A percentile compares a stretch with the other conserved stretches of the same genome.
phyloP scores from a whole-genome alignment of 129 eudicot genomes.

The Cynara cardunculus region DNA sequence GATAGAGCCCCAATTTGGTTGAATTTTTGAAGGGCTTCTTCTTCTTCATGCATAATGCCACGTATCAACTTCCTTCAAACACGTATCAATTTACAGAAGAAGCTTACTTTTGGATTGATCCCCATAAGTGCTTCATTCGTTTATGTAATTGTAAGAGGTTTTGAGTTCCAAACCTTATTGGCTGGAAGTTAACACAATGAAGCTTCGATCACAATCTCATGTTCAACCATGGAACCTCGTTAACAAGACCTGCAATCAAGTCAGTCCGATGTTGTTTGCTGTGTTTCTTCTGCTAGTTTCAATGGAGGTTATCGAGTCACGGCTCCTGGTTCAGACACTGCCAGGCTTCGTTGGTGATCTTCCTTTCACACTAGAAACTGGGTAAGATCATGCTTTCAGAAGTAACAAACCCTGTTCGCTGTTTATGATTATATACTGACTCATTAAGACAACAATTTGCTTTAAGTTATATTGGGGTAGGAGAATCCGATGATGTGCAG shows the following conservation, averaged over 20 bases:
- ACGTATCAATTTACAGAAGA: no score
- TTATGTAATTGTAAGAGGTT: neutral
- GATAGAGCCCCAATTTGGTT: no score
- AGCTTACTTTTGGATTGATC: no score
- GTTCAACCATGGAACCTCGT: neutral
- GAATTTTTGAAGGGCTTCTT: no score
- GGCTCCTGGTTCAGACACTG: slow-evolving; percentile 17
- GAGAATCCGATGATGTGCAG: slow-evolving; percentile 24
- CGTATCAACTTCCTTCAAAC: no score
- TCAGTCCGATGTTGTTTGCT: neutral
- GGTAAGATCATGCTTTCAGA: neutral
- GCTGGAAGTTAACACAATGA: neutral
- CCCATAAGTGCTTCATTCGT: neutral
- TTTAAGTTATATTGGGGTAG: slow-evolving; percentile 15
- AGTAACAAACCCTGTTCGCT: neutral
- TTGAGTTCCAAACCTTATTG: neutral
- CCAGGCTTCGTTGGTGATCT: slow-evolving; percentile 21
- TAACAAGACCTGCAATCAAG: neutral
- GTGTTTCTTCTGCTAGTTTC: neutral
- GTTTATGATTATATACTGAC: neutral
- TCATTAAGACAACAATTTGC: neutral
- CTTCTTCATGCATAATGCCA: no score
- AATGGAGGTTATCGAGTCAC: slow-evolving; percentile 1
- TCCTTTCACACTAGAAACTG: slow-evolving; percentile 30
- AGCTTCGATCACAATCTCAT: neutral